Evolutionary conservation across 208 protist genomes (phyloP), one percentile per base, ranked within the genome.

Genomic region (Crithidia fasciculata): DNA sequence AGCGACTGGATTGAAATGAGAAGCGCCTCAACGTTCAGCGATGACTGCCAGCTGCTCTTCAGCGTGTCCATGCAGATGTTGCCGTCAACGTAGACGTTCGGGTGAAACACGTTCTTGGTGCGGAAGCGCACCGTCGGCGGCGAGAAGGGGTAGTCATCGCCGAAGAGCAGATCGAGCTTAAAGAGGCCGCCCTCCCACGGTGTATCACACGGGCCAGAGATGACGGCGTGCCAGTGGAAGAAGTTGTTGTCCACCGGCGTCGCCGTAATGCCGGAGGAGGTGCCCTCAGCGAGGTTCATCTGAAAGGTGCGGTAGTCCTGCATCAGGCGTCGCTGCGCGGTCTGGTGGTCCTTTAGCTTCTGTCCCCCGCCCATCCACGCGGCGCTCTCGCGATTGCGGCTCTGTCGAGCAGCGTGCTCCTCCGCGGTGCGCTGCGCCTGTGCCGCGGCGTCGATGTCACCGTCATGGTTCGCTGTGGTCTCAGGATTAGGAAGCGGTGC

Each of bases 61-160:
- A 99, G 92, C 54, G 99, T 99, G 84, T 99, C 99, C 41, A 99
- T 89, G 90, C 99, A 99, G 62, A 99, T 99, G 59, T 88, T 84
- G 18, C 99, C 99, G 70, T 99, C 92, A 8, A 92, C 83, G 81
- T 99, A 99, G n/a, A 99, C 98, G 81, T 99, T 99, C 15, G 99
- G 99, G 81, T 99, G 99, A 71, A 99, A 99, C 72, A 99, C 97
- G 63, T 97, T 88, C 66, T 84, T 85, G 3, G 99, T 99, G 19
- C 98, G 66, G 83, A 99, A 99, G 69, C 88, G 97, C 8, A 99
- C 99, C 45, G 83, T 82, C 8, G 99, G 99, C 53, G 99, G 89
- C 58, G 98, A 98, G 72, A 99, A 79, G 7, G 95, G 95, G 81
- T 98, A 98, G 55, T 89, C 85, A n/a, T 76, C 78, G 28, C 81